Percentiles rank a stretch among this genome's conserved stretches.
Conservation (phyloP, 495 filamentous ascomycete genomes). For the Neurospora sp. region DNA sequence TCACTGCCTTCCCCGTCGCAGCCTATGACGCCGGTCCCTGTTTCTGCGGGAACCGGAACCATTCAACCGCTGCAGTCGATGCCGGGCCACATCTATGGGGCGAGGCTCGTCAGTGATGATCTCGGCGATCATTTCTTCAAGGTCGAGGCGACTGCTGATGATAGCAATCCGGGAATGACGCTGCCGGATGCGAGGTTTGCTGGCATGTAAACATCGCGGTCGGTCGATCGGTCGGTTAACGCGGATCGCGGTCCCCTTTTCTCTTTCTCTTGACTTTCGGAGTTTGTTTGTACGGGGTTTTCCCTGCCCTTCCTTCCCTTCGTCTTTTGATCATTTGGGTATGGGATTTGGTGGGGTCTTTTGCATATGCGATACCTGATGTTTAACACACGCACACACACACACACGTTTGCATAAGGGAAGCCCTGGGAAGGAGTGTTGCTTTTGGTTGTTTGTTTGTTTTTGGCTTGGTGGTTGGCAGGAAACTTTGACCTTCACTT, state of each 20-base stretch:
- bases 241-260: neutral
- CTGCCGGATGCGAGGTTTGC: neutral
- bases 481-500: neutral
- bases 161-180: neutral
- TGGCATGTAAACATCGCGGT: neutral
- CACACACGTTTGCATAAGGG: neutral
- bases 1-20: neutral
- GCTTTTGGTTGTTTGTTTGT: neutral
- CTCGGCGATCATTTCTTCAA: neutral
- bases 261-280: neutral
- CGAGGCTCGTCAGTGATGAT: neutral
- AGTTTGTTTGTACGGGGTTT: neutral
- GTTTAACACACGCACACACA: neutral
- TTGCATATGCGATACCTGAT: neutral
- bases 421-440: neutral
- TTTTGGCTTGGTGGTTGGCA: neutral
- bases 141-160: neutral
- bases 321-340: neutral
- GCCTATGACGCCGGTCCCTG: neutral
- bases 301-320: neutral
- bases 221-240: neutral
- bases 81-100: neutral
- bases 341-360: neutral
- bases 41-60: neutral
- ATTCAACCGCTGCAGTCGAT: neutral